Evolutionary conservation across 495 filamentous ascomycete species (phyloP).

Genomic region (Penicillium ucsense): DNA sequence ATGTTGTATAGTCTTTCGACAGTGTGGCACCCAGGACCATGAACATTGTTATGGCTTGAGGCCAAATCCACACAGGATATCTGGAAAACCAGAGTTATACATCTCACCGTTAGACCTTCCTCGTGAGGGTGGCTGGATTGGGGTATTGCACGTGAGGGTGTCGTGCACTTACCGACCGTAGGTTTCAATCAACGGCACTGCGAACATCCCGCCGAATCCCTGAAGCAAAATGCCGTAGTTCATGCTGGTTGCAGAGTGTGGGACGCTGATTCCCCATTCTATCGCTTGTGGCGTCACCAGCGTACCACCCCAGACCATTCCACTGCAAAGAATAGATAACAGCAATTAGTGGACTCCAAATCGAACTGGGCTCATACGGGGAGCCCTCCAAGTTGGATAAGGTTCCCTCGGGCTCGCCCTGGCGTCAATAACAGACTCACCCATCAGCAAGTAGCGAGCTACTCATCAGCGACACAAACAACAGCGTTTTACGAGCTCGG

Average conservation of each 20-base stretch:
- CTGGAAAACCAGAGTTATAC: constrained; percentile 2
- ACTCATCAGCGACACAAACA: constrained; percentile 28
- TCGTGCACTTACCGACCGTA: constrained; percentile 32
- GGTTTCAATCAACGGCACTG: constrained; percentile 38
- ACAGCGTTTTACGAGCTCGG: constrained; percentile 18
- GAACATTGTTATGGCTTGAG: constrained; percentile 37
- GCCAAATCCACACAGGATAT: constrained; percentile 43
- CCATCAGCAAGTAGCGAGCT: constrained; percentile 30
- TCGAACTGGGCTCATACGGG: no score
- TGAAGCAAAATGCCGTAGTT: constrained; percentile 43
- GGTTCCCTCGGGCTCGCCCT: no score
- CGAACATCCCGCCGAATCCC: constrained; percentile 43
- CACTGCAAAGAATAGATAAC: constrained; percentile 19
- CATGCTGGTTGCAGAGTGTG: constrained; percentile 35
- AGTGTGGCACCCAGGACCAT: constrained; percentile 39
- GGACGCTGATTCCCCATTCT: constrained; percentile 35
- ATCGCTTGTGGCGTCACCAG: constrained; percentile 38
- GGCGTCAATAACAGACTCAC: constrained; percentile 7
- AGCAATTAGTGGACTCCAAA: background rate
- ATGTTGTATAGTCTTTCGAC: constrained; percentile 33
- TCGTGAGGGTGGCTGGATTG: no score
- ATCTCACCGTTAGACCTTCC: no score
- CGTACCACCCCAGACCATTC: constrained; percentile 42
- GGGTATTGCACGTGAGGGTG: no score
- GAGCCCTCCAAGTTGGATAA: no score